Base-by-base conservation (phyloP, 106 monocot species). In the Apostasia shenzhenica region DNA sequence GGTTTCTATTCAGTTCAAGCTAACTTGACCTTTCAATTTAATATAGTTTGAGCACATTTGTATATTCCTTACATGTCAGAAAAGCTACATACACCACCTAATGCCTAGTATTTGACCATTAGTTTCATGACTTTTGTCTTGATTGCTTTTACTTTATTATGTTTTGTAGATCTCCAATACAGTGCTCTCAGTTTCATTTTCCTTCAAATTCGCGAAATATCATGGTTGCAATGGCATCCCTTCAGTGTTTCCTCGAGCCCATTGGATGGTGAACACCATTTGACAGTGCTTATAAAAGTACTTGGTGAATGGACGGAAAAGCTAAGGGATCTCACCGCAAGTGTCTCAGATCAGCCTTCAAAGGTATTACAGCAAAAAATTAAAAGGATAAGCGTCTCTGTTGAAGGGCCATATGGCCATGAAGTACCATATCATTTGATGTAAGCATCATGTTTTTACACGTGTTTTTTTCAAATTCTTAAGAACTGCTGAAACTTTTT, bases 161-260 rank as follows among this genome's bases (percentile, higher is more conserved):
- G 26, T 26, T 26, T 77, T 62, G 45, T 73, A 93, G 93, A 69
- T 74, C 76, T 94, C 58, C 64, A 63, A 3, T 89, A 94, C 63
- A 94, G 88, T 63, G 91, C 91, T 60, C 80, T 95, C 26, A 88
- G 91, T 72, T 95, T 95, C 61, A 74, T 95, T 48, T 95, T 95
- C 72, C 51, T 95, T 50, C 94, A 91, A 91, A 84, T 91, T 55
- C 72, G 85, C 41, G 91, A 91, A 72, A 44, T 91, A 58, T 91
- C 94, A 42, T 88, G 76, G 79, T 39, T 91, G 41, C 88, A 95
- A 71, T 95, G 94, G 94, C 94, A 95, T 74, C 94, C 94, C 5
- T 95, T 95, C 41, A 95, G 94, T 68, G 94, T 95, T 60, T 95
- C 94, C 48, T 95, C 94, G 1, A 95, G 91, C 72, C 94, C 94